Percentiles rank a stretch among this genome's conserved stretches.
phyloP scores from a whole-genome alignment of 495 filamentous ascomycete genomes.

The Podospora didyma region DNA sequence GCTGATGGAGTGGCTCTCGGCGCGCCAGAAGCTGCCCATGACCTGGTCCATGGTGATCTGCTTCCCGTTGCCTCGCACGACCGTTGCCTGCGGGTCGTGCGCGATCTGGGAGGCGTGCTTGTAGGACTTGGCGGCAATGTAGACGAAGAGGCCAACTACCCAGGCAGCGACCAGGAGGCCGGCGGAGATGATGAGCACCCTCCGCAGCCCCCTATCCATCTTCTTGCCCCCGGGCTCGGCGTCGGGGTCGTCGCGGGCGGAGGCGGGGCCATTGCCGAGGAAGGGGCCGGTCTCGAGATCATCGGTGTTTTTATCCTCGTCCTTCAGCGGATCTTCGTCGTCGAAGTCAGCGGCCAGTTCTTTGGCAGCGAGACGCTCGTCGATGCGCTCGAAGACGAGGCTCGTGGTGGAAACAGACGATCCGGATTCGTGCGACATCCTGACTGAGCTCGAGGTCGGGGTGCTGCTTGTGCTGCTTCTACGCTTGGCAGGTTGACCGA shows the following conservation, averaged over 20 bases:
- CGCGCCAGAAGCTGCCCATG: constrained; percentile 64
- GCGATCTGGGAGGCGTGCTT: constrained; percentile 54
- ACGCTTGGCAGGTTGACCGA: not conserved
- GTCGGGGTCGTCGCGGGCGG: constrained; percentile 1
- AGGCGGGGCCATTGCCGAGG: constrained; percentile 24
- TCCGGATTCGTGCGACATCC: constrained; percentile 53
- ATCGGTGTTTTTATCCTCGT: constrained; percentile 33
- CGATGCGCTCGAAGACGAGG: constrained; percentile 70
- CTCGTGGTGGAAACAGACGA: constrained; percentile 74
- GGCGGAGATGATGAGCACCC: constrained; percentile 64
- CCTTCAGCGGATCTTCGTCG: constrained; percentile 45
- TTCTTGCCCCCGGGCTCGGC: constrained; percentile 29
- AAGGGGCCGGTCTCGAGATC: constrained; percentile 44
- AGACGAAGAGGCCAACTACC: constrained; percentile 72
- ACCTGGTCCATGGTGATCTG: constrained; percentile 79
- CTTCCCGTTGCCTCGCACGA: constrained; percentile 64
- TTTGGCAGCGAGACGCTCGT: constrained; percentile 38
- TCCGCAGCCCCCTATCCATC: constrained; percentile 58
- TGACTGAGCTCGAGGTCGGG: constrained; percentile 30
- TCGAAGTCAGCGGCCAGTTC: constrained; percentile 35
- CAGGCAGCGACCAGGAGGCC: constrained; percentile 70
- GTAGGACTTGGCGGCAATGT: constrained; percentile 64
- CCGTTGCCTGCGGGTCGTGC: constrained; percentile 66
- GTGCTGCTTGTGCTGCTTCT: constrained; percentile 44
- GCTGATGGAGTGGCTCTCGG: constrained; percentile 65